A percentile compares a stretch with the other conserved stretches of the same genome.
phyloP scores from a whole-genome alignment of 768 basidiomycete genomes.

The Daedaleopsis nitida region DNA sequence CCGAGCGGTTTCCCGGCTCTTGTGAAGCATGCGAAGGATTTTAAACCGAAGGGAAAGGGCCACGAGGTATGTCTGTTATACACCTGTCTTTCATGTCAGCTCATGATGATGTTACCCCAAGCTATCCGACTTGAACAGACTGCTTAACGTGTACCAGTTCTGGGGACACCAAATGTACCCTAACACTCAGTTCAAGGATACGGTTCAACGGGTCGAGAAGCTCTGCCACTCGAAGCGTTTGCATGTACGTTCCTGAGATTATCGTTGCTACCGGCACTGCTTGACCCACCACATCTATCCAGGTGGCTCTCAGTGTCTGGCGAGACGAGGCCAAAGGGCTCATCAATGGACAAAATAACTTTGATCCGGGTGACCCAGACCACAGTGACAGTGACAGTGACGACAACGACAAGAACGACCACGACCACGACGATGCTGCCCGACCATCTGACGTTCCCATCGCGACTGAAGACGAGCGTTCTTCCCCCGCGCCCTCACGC shows the following conservation, averaged over 20 bases:
- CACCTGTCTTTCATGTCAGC: background rate
- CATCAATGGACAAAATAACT: conserved; percentile 37
- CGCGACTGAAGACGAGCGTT: conserved; percentile 18
- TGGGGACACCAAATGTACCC: conserved; percentile 96
- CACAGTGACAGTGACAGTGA: conserved; percentile 30
- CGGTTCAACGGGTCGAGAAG: conserved; percentile 83
- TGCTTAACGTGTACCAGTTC: conserved; percentile 87
- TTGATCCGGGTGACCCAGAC: conserved; percentile 32
- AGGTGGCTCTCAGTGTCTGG: conserved; percentile 80
- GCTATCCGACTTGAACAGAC: conserved; percentile 78
- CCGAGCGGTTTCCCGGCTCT: conserved; percentile 79
- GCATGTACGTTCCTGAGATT: conserved; percentile 56
- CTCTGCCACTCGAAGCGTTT: conserved; percentile 85
- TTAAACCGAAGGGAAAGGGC: conserved; percentile 86
- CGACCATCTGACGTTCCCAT: conserved; percentile 5
- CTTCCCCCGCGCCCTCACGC: conserved; percentile 35
- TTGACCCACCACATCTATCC: background rate
- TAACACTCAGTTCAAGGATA: conserved; percentile 84
- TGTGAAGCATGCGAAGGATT: conserved; percentile 72
- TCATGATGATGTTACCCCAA: conserved; percentile 32
- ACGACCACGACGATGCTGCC: conserved; percentile 13
- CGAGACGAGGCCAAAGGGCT: conserved; percentile 62
- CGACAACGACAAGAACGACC: conserved; percentile 17
- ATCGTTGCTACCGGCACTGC: background rate
- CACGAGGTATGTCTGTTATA: conserved; percentile 67